Evolutionary conservation across 345 rosid genomes (phyloP), one percentile per base, ranked within the genome.

Genomic region (Mallotus nudiflorus): DNA sequence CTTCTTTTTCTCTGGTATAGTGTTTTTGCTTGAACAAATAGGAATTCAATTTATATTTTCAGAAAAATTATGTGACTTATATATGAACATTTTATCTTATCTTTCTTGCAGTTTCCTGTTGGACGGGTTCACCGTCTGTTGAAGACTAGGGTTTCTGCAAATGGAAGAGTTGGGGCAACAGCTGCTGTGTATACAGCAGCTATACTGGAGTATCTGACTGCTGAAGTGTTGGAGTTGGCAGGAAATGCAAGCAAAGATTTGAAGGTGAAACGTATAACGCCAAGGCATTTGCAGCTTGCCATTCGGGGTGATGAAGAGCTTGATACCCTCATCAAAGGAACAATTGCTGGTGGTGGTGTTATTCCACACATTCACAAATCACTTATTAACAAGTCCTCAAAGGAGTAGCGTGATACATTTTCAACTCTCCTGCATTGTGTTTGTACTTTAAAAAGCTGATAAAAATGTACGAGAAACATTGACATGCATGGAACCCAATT

Each of bases 281-380:
- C 79, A 1, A 76, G 79, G 71, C 79, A 76, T 24, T 76, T 76
- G 75, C 79, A 76, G 75, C 79, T 76, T 19, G 79, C 79, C 0
- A 76, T 76, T 42, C 57, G 79, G 2, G 79, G 79, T 42, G 79
- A 76, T 20, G 79, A 76, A 65, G 79, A 76, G 13, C 79, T 76
- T 25, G 79, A 76, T 50, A 76, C 79, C 56, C 74, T 76, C 53
- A 76, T 76, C 49, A 76, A 76, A 51, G 79, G 79, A 64, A 76
- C 79, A 0, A 76, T 76, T 27, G 79, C 79, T 14, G 79, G 79
- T 14, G 79, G 79, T 13, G 79, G 79, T 5, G 79, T 76, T 48
- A 76, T 76, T 20, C 79, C 79, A 0, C 79, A 76, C 60, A 76
- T 76, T 44, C 79, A 76, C 63, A 76, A 76, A 66, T 76, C 79